A percentile compares a stretch with the other conserved stretches of the same genome.
phyloP scores from a whole-genome alignment of 2,329 filamentous ascomycete species.

The Colletotrichum sp. region DNA sequence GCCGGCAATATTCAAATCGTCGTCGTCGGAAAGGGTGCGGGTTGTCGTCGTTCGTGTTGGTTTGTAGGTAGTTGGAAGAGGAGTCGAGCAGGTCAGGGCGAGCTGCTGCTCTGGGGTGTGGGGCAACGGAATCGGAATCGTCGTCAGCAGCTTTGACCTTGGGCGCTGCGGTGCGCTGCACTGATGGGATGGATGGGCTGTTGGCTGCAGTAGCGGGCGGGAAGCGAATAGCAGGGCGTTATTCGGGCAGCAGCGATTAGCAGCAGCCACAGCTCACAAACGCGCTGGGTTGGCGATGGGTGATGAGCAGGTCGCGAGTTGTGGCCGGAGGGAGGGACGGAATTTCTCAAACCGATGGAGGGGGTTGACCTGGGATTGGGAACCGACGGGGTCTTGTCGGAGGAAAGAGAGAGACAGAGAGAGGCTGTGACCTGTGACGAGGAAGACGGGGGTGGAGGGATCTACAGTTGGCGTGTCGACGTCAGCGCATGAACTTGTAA shows the following conservation, averaged over 20 bases:
- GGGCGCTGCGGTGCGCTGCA: not conserved
- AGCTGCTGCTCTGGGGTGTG: slow-evolving; percentile 12
- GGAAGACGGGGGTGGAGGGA: slow-evolving; percentile 26
- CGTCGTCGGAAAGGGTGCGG: not conserved
- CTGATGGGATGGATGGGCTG: slow-evolving; percentile 1
- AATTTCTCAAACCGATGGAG: not conserved
- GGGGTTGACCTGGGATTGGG: not conserved
- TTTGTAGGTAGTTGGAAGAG: slow-evolving; percentile 13
- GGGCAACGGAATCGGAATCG: slow-evolving; percentile 20
- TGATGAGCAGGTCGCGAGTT: not conserved
- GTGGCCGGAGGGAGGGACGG: not conserved
- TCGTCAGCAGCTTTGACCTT: slow-evolving; percentile 21
- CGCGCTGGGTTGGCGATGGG: not conserved
- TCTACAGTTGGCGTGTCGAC: slow-evolving; percentile 46
- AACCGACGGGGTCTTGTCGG: not conserved
- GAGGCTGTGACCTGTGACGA: slow-evolving; percentile 20
- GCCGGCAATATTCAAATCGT: slow-evolving; percentile 14
- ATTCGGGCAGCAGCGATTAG: not conserved
- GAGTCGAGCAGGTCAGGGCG: slow-evolving; percentile 15
- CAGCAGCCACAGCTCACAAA: not conserved
- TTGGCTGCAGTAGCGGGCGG: slow-evolving; percentile 2
- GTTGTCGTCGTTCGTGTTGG: not conserved
- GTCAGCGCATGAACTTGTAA: slow-evolving; percentile 50
- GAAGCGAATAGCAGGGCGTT: not conserved
- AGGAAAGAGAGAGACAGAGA: not conserved